phyloP scores from a whole-genome alignment of 306 rosid species.

The Prunus kanzakura region DNA sequence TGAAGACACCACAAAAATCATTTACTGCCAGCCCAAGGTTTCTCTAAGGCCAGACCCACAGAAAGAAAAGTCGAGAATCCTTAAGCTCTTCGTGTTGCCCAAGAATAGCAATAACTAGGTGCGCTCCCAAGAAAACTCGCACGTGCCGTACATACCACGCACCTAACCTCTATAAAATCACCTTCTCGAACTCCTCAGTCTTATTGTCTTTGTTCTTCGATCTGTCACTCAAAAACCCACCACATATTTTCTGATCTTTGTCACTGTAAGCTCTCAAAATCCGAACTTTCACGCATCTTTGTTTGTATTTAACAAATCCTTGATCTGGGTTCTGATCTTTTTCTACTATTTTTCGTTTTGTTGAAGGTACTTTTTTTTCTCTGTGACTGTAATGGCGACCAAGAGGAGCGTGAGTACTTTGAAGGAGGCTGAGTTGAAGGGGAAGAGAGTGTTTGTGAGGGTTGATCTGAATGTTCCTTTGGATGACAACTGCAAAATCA shows the following conservation, averaged over 20 bases:
- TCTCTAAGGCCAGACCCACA: neutral
- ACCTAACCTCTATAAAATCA: neutral
- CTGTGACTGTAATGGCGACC: constrained; percentile 56
- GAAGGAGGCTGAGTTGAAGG: constrained; percentile 87
- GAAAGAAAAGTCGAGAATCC: neutral
- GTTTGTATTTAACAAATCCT: neutral
- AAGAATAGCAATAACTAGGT: neutral
- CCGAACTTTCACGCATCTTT: neutral
- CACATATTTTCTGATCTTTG: neutral
- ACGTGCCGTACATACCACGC: constrained; percentile 11
- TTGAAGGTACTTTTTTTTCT: constrained; percentile 11
- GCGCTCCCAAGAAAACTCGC: constrained; percentile 2
- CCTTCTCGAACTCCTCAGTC: neutral
- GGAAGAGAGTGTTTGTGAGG: constrained; percentile 83
- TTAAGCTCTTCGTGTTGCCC: neutral
- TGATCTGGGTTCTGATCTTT: constrained; percentile 18
- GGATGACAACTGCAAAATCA: constrained; percentile 74
- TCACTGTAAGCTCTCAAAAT: constrained; percentile 19
- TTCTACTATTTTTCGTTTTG: constrained; percentile 9
- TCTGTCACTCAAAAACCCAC: neutral
- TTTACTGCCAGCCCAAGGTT: constrained; percentile 16
- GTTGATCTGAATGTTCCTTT: constrained; percentile 95
- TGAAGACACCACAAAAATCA: neutral
- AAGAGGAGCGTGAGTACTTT: constrained; percentile 83
- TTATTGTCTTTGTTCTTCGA: neutral